Evolutionary conservation across 345 rosid species (phyloP), one percentile per base, ranked within the genome.

Genomic region (Brassica juncea): DNA sequence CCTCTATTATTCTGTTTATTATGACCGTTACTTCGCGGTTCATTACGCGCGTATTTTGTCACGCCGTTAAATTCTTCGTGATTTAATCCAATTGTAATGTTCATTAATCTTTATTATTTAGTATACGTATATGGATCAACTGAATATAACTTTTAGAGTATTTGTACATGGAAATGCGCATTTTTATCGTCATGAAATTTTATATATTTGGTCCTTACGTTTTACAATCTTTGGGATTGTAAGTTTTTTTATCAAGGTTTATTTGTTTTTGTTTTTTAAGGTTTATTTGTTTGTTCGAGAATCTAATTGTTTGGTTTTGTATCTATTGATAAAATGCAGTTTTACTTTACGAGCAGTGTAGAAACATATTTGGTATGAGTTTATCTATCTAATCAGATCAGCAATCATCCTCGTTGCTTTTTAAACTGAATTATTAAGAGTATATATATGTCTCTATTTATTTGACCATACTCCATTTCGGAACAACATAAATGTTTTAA

Each of bases 11-110:
- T 15, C 72, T 72, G 66, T 14, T 73, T 72, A 57, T 34, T n/a
- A 11, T 72, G 73, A 44, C 82, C 78, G 82, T 79, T 79, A 31
- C 57, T 72, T 73, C 69, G 10, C 73, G 68, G 30, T 27, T 59
- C 54, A 42, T 1, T 75, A 32, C 80, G 79, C 74, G 63, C 74
- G 77, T 32, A 4, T 32, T 54, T 65, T 30, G 5, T 39, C 70
- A 4, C 23, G 3, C 47, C 47, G 6, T 0, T 39, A 1, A 7
- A 44, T 37, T 39, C 47, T 23, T 23, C 25, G 25, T 23, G 25
- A 23, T 23, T 23, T 23, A 23, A 23, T 23, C 25, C 1, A 23
- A 23, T 23, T 23, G 25, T 23, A 23, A 23, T 23, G 25, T 23
- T 23, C 25, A 23, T 23, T 23, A 23, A 23, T 23, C 25, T 23